phyloP scores from a whole-genome alignment of 2,329 filamentous ascomycete genomes.

The Fusarium abutilonis region DNA sequence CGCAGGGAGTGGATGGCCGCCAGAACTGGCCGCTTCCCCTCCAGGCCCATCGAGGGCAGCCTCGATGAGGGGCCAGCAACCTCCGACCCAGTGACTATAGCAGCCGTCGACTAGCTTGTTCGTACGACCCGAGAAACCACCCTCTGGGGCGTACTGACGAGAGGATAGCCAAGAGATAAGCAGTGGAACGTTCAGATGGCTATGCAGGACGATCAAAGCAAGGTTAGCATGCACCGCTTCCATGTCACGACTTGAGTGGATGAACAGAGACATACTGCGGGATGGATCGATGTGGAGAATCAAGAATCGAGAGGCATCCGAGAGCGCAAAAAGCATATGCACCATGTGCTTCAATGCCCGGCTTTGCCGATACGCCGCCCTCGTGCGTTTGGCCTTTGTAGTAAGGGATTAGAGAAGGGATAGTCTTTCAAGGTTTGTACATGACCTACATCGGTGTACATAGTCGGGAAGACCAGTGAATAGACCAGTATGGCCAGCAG shows the following conservation, averaged over 20 bases:
- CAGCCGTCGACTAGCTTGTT: constrained; percentile 99
- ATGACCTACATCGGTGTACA: constrained; percentile 76
- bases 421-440: constrained; percentile 28
- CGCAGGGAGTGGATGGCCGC: constrained; percentile 46
- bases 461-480: constrained; percentile 80
- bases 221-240: constrained; percentile 49
- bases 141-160: constrained; percentile 89
- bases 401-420: constrained; percentile 34
- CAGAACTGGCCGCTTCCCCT: constrained; percentile 44
- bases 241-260: constrained; percentile 50
- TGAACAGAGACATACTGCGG: constrained; percentile 65
- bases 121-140: constrained; percentile 90
- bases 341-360: constrained; percentile 91
- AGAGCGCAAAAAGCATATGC: constrained; percentile 96
- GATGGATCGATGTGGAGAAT: constrained; percentile 78
- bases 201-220: constrained; percentile 50
- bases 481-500: constrained; percentile 70
- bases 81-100: constrained; percentile 97
- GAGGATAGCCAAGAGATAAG: constrained; percentile 89
- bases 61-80: constrained; percentile 92
- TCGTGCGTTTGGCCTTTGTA: constrained; percentile 86
- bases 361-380: constrained; percentile 88
- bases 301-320: constrained; percentile 86
- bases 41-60: constrained; percentile 71
- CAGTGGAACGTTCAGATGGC: constrained; percentile 78